phyloP scores from a whole-genome alignment of 2,329 filamentous ascomycete genomes.

The Arthrobotrys conoides region DNA sequence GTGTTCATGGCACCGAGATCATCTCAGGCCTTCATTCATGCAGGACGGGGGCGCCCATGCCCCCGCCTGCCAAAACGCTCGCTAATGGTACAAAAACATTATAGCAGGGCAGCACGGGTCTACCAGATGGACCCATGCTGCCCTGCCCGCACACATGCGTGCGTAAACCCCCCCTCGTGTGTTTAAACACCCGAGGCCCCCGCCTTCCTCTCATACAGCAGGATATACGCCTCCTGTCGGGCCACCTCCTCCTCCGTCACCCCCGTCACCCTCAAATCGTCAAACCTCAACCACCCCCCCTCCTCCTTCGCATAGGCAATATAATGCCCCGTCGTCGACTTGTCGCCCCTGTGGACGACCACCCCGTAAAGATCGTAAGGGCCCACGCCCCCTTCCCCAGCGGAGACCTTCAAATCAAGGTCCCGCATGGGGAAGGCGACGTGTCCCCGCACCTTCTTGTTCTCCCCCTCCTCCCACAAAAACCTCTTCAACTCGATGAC shows the following conservation, averaged over 20 bases:
- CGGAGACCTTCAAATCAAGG: slow-evolving; percentile 33
- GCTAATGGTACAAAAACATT: not conserved
- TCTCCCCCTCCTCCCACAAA: slow-evolving; percentile 50
- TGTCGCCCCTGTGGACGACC: slow-evolving; percentile 46
- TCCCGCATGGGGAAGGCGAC: slow-evolving; percentile 42
- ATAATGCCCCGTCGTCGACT: slow-evolving; percentile 54
- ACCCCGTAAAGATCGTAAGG: slow-evolving; percentile 48
- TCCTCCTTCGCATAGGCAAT: slow-evolving; percentile 50
- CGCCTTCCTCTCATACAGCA: slow-evolving; percentile 53
- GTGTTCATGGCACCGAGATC: slow-evolving; percentile 1
- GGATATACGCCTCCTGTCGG: slow-evolving; percentile 51
- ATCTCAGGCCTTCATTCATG: slow-evolving; percentile 13
- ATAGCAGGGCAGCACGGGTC: too few relatives aligned
- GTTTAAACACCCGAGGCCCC: not conserved
- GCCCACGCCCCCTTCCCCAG: slow-evolving; percentile 14
- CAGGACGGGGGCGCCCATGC: slow-evolving; percentile 1
- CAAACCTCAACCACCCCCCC: slow-evolving; percentile 49
- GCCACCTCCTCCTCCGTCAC: slow-evolving; percentile 48
- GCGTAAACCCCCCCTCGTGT: not conserved
- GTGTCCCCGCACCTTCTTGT: slow-evolving; percentile 50
- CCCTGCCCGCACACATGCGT: not conserved
- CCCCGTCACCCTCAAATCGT: slow-evolving; percentile 49
- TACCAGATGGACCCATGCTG: too few relatives aligned
- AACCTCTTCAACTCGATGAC: slow-evolving; percentile 56
- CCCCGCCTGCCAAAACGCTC: slow-evolving; percentile 19